phyloP scores from a whole-genome alignment of 768 basidiomycete genomes.

The Macrolepiota albuminosa region DNA sequence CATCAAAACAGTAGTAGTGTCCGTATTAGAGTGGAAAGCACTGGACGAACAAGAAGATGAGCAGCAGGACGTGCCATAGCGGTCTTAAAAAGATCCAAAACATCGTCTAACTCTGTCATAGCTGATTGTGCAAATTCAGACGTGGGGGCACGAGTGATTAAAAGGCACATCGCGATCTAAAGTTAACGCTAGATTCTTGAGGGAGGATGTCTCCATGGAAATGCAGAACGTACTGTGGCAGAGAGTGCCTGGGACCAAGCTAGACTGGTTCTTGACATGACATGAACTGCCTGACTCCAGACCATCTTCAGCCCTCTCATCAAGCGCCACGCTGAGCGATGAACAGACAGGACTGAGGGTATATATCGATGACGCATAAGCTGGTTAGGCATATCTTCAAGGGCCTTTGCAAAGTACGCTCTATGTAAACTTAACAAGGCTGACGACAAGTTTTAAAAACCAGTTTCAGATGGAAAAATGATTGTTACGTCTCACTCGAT shows the following conservation, averaged over 20 bases:
- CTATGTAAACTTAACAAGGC: constrained; percentile 64
- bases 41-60: constrained; percentile 35
- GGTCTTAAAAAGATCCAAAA: constrained; percentile 41
- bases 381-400: constrained; percentile 55
- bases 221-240: constrained; percentile 45
- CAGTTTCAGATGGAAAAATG: not conserved
- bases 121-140: constrained; percentile 45
- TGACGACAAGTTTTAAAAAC: constrained; percentile 16
- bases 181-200: not conserved
- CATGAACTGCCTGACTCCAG: constrained; percentile 33
- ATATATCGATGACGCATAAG: constrained; percentile 57
- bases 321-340: constrained; percentile 67
- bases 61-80: constrained; percentile 44
- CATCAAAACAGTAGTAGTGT: not conserved
- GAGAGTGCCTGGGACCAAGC: constrained; percentile 68
- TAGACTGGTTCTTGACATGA: constrained; percentile 41
- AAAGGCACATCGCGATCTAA: constrained; percentile 57
- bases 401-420: constrained; percentile 61
- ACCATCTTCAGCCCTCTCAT: constrained; percentile 44
- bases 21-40: not conserved
- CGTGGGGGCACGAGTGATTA: constrained; percentile 44
- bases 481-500: constrained; percentile 29
- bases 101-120: constrained; percentile 41
- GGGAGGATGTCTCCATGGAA: not conserved
- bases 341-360: constrained; percentile 67